Evolutionary conservation across 306 rosid species (phyloP), one percentile per base, ranked within the genome.

Genomic region (Fragaria ananassa): DNA sequence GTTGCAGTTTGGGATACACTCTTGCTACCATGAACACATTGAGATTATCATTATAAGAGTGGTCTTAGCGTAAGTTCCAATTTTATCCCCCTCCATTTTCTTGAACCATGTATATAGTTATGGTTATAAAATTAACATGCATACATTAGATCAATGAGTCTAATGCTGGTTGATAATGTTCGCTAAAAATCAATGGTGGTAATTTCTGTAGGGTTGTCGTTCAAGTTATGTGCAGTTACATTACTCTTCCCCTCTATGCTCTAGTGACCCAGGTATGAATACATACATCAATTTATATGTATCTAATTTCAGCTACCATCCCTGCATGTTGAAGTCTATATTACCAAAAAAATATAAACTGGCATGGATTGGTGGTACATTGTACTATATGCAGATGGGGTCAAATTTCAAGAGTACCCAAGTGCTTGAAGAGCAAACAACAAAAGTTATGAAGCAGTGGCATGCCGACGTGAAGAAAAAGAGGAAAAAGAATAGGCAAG

Each of bases 181-280:
- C n/a, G 17, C 56, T 53, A 1, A 67, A 51, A 10, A 29, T 68
- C 21, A 25, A 14, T 6, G 57, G 14, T 68, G 18, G 67, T 72
- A 68, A 78, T 70, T 57, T 53, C 19, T 77, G 41, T 71, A 89
- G 93, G 78, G 78, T 89, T 44, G 78, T 57, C 0, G 93, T 89
- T 47, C 93, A 89, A 85, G 82, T 89, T n/a, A 54, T 85, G 71
- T 89, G 93, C 82, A 81, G 93, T 60, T 89, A 85, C 74, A 79
- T 83, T 68, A 89, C 89, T 75, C 88, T 89, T 56, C 93, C 93
- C 44, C 91, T 89, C 23, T 87, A 89, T 69, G 93, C 91, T 74
- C 91, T 87, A 25, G 93, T 87, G 34, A 86, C 91, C 15, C 93
- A 89, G 93, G 93, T 83, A 77, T 19, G 8, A 12, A 11, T 46